A percentile compares a stretch with the other conserved stretches of the same genome.
These are phyloP conservation scores for Fallopia convolvulus DNA, from an alignment of 148 eudicot genomes.

Conservation along the genomic window DNA sequence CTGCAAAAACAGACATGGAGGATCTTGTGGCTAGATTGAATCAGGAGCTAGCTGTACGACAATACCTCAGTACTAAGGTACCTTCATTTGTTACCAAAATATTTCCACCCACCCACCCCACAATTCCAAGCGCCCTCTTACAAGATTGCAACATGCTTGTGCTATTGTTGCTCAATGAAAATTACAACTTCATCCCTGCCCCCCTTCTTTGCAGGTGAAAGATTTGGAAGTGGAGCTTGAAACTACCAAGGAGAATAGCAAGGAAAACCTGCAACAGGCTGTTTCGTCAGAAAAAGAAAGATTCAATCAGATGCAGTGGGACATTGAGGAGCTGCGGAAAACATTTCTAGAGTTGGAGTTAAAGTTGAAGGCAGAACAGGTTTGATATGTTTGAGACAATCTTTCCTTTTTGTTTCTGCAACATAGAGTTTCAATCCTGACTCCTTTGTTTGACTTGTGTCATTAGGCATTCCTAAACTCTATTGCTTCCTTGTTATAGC, in stretches of 20 bases:
- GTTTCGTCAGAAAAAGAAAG: conserved; percentile 59
- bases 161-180: background rate
- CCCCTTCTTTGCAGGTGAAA: conserved; percentile 47
- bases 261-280: conserved; percentile 70
- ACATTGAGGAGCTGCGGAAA: conserved; percentile 69
- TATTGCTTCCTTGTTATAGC: background rate
- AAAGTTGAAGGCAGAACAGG: conserved; percentile 64
- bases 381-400: conserved; percentile 10
- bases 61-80: conserved; percentile 87
- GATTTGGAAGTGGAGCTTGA: conserved; percentile 86
- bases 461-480: background rate
- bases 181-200: background rate
- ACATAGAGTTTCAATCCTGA: background rate
- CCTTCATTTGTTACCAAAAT: background rate
- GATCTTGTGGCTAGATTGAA: conserved; percentile 78
- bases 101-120: background rate
- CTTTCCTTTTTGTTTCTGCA: background rate
- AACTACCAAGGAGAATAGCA: conserved; percentile 53
- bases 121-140: background rate
- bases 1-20: conserved; percentile 89
- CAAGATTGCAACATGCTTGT: background rate
- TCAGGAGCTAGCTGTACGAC: conserved; percentile 82
- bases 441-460: background rate
- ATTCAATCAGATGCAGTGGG: conserved; percentile 78
- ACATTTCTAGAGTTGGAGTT: conserved; percentile 66